Conservation (phyloP, 805 yeast species). For the Sugiyamaella valdiviana region DNA sequence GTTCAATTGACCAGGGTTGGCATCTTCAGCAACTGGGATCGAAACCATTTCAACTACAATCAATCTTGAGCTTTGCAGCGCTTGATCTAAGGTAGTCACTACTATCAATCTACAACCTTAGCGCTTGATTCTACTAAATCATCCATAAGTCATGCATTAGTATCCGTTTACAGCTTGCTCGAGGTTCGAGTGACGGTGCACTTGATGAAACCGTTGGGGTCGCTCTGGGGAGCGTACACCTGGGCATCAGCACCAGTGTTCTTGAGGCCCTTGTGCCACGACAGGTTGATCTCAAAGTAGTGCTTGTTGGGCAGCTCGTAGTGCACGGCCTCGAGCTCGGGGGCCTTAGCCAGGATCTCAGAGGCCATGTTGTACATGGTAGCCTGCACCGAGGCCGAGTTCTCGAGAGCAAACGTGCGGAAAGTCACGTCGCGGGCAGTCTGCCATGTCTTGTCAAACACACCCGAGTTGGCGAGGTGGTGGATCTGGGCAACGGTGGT, state of each 20-base stretch:
- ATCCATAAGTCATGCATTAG: no score
- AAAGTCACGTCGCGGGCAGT: constrained; percentile 63
- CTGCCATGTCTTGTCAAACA: constrained; percentile 60
- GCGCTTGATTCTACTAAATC: no score
- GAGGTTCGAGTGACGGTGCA: constrained; percentile 73
- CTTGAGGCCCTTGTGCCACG: constrained; percentile 73
- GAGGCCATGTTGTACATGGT: constrained; percentile 92
- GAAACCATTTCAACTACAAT: no score
- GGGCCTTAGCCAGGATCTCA: constrained; percentile 55
- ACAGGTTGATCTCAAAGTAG: constrained; percentile 71
- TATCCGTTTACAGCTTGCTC: constrained; percentile 42
- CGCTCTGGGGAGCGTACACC: constrained; percentile 78
- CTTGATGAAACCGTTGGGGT: constrained; percentile 89
- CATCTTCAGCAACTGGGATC: no score
- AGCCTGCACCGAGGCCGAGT: constrained; percentile 93
- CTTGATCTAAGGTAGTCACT: no score
- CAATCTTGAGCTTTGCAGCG: no score
- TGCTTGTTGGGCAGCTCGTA: constrained; percentile 89
- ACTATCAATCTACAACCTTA: no score
- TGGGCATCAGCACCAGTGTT: constrained; percentile 60
- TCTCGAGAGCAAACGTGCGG: constrained; percentile 72
- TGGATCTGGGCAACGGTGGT: constrained; percentile 38
- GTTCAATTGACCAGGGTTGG: no score
- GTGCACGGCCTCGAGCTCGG: constrained; percentile 56
- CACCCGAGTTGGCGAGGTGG: constrained; percentile 49